Conservation (phyloP, 306 rosid species). For the Fragaria iinumae region DNA sequence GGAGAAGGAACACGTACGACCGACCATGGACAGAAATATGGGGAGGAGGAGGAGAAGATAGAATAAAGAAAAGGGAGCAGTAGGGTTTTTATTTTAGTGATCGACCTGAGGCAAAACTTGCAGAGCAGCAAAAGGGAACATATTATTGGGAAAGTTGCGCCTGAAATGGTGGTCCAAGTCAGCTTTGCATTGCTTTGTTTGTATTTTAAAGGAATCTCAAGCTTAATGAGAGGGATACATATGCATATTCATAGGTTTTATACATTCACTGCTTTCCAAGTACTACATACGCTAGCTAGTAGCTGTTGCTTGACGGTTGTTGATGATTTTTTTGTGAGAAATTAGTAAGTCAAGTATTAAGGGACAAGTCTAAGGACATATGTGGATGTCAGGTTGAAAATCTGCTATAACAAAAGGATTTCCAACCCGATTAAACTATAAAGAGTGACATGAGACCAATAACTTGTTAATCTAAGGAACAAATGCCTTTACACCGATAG, state of each 20-base stretch:
- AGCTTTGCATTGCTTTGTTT: slow-evolving; percentile 17
- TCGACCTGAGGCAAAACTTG: slow-evolving; percentile 4
- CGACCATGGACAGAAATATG: slow-evolving; percentile 32
- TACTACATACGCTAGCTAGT: too few species aligned
- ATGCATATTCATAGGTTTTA: background rate
- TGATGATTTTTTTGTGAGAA: too few species aligned
- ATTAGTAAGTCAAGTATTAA: too few species aligned
- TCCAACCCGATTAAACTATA: too few species aligned
- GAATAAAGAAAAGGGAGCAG: slow-evolving; percentile 20
- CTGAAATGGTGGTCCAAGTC: slow-evolving; percentile 28
- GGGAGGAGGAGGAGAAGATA: slow-evolving; percentile 35
- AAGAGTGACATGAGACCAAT: too few species aligned
- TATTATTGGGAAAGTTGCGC: slow-evolving; percentile 27
- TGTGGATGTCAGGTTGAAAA: too few species aligned
- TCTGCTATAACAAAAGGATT: too few species aligned
- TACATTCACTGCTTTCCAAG: too few species aligned
- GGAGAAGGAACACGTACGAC: slow-evolving; percentile 29
- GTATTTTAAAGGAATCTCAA: slow-evolving; percentile 1
- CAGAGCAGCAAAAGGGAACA: slow-evolving; percentile 15
- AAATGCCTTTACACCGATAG: too few species aligned
- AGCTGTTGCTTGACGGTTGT: too few species aligned
- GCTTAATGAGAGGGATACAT: slow-evolving; percentile 4
- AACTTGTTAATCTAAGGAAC: too few species aligned
- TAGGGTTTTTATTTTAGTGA: slow-evolving; percentile 1
- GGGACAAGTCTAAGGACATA: too few species aligned